Conservation (phyloP, 2,329 filamentous ascomycete genomes). For the Diaporthe citrichinensis region DNA sequence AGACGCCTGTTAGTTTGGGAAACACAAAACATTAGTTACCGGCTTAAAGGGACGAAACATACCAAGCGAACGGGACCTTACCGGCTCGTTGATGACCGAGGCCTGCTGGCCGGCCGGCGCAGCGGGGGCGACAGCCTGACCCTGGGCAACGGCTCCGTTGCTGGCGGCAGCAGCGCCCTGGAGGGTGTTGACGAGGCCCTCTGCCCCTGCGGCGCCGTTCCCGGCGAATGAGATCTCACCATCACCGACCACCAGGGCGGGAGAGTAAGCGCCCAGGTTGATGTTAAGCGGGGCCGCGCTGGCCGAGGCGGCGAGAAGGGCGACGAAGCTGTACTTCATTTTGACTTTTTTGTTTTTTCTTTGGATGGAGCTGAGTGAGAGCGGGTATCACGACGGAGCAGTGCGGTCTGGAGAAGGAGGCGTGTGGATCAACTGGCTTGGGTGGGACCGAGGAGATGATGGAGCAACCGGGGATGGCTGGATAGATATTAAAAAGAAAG, state of each 20-base stretch:
- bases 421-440: constrained; percentile 21
- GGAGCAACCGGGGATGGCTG: constrained; percentile 14
- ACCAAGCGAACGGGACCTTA: constrained; percentile 31
- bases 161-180: constrained; percentile 61
- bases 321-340: constrained; percentile 39
- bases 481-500: constrained; percentile 12
- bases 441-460: background rate
- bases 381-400: constrained; percentile 1
- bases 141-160: constrained; percentile 38
- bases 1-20: constrained; percentile 32
- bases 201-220: constrained; percentile 52
- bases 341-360: constrained; percentile 10
- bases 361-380: background rate
- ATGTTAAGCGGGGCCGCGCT: constrained; percentile 63
- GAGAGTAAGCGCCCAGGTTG: constrained; percentile 66
- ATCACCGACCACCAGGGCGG: constrained; percentile 67
- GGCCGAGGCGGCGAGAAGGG: constrained; percentile 44
- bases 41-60: constrained; percentile 2
- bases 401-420: background rate
- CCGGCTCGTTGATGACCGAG: constrained; percentile 38
- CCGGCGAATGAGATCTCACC: constrained; percentile 64
- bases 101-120: constrained; percentile 27
- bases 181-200: constrained; percentile 59
- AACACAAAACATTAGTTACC: background rate
- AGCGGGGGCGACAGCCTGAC: constrained; percentile 35